A percentile compares a stretch with the other conserved stretches of the same genome.
Conservation (phyloP, 2,329 filamentous ascomycete species). For the Mycogone perniciosa region DNA sequence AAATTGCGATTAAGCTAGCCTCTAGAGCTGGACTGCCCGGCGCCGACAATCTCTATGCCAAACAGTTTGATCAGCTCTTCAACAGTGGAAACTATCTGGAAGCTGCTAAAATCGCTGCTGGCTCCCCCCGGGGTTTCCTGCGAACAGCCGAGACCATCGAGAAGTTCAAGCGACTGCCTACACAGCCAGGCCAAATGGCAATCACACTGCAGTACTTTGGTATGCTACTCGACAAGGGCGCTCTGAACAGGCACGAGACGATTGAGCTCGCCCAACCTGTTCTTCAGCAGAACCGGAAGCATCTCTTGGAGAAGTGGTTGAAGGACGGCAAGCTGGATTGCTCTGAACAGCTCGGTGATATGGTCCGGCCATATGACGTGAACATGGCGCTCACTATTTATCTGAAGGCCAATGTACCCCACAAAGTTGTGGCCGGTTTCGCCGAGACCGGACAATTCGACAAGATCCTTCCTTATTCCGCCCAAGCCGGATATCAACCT, state of each 20-base stretch:
- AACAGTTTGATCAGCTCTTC: conserved; percentile 88
- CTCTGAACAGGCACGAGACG: conserved; percentile 87
- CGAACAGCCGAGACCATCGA: conserved; percentile 94
- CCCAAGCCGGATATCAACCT: conserved; percentile 81
- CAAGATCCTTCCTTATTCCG: conserved; percentile 87
- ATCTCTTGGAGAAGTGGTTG: conserved; percentile 96
- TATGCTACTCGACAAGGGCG: conserved; percentile 91
- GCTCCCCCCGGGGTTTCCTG: conserved; percentile 91
- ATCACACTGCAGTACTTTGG: conserved; percentile 97
- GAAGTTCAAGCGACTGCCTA: conserved; percentile 82
- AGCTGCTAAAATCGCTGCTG: conserved; percentile 92
- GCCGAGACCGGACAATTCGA: conserved; percentile 96
- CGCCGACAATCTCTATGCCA: conserved; percentile 85
- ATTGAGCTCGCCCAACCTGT: conserved; percentile 90
- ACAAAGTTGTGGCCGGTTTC: conserved; percentile 92
- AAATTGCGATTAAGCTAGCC: conserved; percentile 92
- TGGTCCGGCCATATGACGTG: conserved; percentile 84
- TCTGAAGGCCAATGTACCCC: conserved; percentile 78
- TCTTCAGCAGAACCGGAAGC: conserved; percentile 86
- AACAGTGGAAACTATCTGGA: conserved; percentile 73
- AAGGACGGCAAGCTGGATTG: conserved; percentile 92
- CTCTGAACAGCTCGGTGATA: conserved; percentile 93
- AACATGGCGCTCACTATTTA: conserved; percentile 85
- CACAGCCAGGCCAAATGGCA: conserved; percentile 79
- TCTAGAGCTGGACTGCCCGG: conserved; percentile 90